Evolutionary conservation across 441 rosid genomes (phyloP), one percentile per base, ranked within the genome.

Genomic region (Gossypium aridum): DNA sequence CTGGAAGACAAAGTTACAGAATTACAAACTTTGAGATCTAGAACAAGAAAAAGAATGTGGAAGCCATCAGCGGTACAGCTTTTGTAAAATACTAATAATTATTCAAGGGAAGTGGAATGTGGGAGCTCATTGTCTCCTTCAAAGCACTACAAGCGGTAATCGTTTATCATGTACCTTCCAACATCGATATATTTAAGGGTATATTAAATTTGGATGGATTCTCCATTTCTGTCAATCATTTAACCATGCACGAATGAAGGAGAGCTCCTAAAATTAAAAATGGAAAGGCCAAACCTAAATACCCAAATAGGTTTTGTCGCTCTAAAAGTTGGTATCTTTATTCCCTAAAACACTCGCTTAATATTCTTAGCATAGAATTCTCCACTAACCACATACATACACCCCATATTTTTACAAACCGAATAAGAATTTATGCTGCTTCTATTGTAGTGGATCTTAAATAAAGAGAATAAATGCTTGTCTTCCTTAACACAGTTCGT

Each of bases 381-480:
- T 66, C 82, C 77, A 62, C 83, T 63, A 43, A 45, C 0, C 43
- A 7, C 10, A 37, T 37, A 37, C 43, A 37, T 37, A 31, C 13
- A 2, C 43, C 14, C 8, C 19, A 3, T 70, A 4, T 34, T 25
- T 31, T 55, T 22, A 5, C 67, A 34, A 55, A 60, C 63, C 54
- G 88, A 83, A 80, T 81, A 45, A 0, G 88, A 85, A 85, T 79
- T 63, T 78, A 78, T 83, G 81, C 88, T 72, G 81, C 85, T 72
- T 72, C 64, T 76, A 55, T 34, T 63, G 47, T 37, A 20, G 56
- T 76, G 75, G 79, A 26, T 71, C 69, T 67, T 23, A 59, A 59
- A 6, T 14, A 1, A 34, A 47, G 51, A 78, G 76, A 82, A 80
- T 53, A 64, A 56, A 75, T 74, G 66, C 79, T 39, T 57, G 49